Base-by-base conservation (phyloP, 139 green algal genomes). In the Chlamydomonas urium region DNA sequence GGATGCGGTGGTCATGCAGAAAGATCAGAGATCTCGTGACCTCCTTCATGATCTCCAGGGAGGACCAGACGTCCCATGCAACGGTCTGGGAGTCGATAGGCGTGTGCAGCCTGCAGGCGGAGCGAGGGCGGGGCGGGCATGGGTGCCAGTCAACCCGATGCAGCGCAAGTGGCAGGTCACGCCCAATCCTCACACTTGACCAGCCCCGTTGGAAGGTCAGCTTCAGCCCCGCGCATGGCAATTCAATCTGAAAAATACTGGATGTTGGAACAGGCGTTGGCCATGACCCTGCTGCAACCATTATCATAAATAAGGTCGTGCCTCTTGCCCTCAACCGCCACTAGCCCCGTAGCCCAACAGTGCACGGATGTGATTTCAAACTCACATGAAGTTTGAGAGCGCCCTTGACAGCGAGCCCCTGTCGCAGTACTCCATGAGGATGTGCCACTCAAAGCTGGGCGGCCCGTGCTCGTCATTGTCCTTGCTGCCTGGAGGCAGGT, bases 391-490 rank as follows among this genome's bases (percentile, higher is more conserved):
- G 19, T 63, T 70, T 0, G 71, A 72, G 29, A 87, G 71, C 2
- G 78, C 77, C 5, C 67, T 74, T 3, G 75, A 77, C n/a, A 84
- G 67, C 1, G 72, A 77, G 24, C 83, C 83, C 24, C 63, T 72
- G 65, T 88, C 83, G 56, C 83, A 88, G 72, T 82, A 84, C 74
- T 88, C 83, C 75, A 88, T 83, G 48, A 84, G 81, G 66, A 88
- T 88, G 66, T 84, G 78, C 78, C 78, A 84, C 48, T 84, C 78
- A 56, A 84, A 84, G 32, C 65, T 75, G 3, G 78, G 73, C 1
- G 67, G 24, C n/a, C 60, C 60, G 14, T n/a, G 10, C 33, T 37
- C 21, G 10, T 67, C 32, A 4, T 26, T 42, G 10, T 67, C 32
- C 32, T 24, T 67, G 14, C 5, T 6, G 17, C 60, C 29, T 14